Evolutionary conservation across 345 rosid species (phyloP).

Genomic region (Salix arbutifolia): DNA sequence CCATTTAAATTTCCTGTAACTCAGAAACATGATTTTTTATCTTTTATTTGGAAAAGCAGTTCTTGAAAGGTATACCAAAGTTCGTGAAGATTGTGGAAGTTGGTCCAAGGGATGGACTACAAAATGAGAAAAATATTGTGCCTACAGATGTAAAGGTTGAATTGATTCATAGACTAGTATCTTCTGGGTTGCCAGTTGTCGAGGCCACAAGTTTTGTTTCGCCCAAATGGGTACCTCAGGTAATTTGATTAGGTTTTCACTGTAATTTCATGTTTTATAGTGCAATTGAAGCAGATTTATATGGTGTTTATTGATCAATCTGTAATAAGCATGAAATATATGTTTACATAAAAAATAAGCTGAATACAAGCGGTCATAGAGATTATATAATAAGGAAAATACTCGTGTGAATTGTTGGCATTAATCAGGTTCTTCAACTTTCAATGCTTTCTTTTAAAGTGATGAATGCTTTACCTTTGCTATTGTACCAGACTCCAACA

Average conservation of each 20-base stretch:
- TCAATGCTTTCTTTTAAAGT: neutral
- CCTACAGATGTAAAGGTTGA: conserved; percentile 56
- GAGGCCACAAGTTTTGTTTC: conserved; percentile 83
- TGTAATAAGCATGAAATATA: neutral
- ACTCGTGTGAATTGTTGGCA: neutral
- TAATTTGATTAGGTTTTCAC: conserved; percentile 7
- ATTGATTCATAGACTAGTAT: conserved; percentile 52
- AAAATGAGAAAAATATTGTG: conserved; percentile 57
- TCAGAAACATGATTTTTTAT: neutral
- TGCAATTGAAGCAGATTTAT: neutral
- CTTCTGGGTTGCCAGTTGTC: conserved; percentile 58
- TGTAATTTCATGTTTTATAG: conserved; percentile 2
- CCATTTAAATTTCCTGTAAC: neutral
- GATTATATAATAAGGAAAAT: neutral
- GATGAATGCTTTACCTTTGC: neutral
- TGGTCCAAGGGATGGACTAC: conserved; percentile 73
- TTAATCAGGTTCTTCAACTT: neutral
- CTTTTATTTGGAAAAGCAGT: conserved; percentile 33
- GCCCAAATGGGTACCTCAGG: conserved; percentile 87
- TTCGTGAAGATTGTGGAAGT: conserved; percentile 78
- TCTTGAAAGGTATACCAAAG: conserved; percentile 43
- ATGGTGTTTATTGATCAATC: neutral
- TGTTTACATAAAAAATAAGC: neutral
- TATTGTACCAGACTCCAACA: neutral
- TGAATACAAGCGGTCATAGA: neutral